Percentiles rank a stretch among this genome's conserved stretches.
phyloP scores from a whole-genome alignment of 768 basidiomycete genomes.

The Auriscalpium microsporum region DNA sequence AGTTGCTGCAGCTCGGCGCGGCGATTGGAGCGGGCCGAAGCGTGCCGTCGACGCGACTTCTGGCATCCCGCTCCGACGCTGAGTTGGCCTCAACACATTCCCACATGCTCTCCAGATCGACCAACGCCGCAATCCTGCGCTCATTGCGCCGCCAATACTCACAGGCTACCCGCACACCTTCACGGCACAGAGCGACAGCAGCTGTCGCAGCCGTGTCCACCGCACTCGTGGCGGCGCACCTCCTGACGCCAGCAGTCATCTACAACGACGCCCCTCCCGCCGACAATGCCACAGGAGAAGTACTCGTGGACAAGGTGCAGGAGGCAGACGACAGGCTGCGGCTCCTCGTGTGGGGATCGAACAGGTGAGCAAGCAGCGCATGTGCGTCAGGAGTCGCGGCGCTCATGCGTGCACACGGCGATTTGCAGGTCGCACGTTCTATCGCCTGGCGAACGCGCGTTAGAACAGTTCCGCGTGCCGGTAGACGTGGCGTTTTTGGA shows the following conservation, averaged over 20 bases:
- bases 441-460: conserved; percentile 29
- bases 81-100: too few species aligned
- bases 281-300: conserved; percentile 3
- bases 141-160: not conserved
- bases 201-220: conserved; percentile 1
- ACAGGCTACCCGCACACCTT: not conserved
- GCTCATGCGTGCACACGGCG: not conserved
- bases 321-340: conserved; percentile 27
- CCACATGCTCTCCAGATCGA: too few species aligned
- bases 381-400: too few species aligned
- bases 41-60: too few species aligned
- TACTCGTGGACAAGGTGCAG: not conserved
- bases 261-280: conserved; percentile 27
- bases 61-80: too few species aligned
- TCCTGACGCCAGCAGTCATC: conserved; percentile 11
- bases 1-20: too few species aligned
- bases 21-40: too few species aligned
- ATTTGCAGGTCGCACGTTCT: conserved; percentile 37
- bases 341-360: conserved; percentile 64
- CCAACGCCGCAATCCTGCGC: not conserved
- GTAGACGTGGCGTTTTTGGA: conserved; percentile 49
- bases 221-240: conserved; percentile 1
- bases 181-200: not conserved
- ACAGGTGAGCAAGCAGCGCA: conserved; percentile 36
- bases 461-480: conserved; percentile 41